Percentiles rank a stretch among this genome's conserved stretches.
phyloP scores from a whole-genome alignment of 2,329 filamentous ascomycete genomes.

The Colletotrichum orchidophilum region DNA sequence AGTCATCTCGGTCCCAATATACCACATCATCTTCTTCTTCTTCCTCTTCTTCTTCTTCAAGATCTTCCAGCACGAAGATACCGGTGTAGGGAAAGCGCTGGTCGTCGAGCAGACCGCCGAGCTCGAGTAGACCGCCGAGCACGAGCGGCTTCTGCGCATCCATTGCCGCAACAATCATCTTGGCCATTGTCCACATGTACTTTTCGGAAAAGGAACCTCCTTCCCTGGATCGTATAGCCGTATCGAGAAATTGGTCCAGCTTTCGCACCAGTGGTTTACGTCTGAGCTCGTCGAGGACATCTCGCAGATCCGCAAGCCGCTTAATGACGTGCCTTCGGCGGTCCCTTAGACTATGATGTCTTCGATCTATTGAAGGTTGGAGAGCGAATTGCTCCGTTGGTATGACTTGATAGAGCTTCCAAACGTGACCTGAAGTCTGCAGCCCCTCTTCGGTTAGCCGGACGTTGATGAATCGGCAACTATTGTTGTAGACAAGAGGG shows the following conservation, averaged over 20 bases:
- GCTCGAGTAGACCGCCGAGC: neutral
- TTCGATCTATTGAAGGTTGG: neutral
- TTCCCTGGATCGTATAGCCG: too few relatives aligned
- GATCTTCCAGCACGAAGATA: neutral
- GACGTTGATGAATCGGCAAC: neutral
- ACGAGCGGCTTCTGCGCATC: neutral
- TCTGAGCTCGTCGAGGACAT: neutral
- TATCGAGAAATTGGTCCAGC: neutral
- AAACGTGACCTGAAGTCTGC: neutral
- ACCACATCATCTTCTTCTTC: neutral
- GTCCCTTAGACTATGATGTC: neutral
- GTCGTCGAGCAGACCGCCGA: neutral
- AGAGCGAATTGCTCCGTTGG: neutral
- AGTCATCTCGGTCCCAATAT: too few relatives aligned
- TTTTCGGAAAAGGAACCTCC: neutral
- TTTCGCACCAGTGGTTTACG: neutral
- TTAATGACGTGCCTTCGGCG: neutral
- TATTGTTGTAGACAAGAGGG: neutral
- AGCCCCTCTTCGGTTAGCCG: neutral
- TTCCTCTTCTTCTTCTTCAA: neutral
- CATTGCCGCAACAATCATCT: neutral
- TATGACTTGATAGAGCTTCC: neutral
- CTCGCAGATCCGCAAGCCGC: neutral
- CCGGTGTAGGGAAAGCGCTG: neutral
- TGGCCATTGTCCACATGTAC: neutral